These are phyloP conservation scores for Lodderomyces jiufengensis DNA, from an alignment of 1,139 yeast genomes.

Conservation along the genomic window DNA sequence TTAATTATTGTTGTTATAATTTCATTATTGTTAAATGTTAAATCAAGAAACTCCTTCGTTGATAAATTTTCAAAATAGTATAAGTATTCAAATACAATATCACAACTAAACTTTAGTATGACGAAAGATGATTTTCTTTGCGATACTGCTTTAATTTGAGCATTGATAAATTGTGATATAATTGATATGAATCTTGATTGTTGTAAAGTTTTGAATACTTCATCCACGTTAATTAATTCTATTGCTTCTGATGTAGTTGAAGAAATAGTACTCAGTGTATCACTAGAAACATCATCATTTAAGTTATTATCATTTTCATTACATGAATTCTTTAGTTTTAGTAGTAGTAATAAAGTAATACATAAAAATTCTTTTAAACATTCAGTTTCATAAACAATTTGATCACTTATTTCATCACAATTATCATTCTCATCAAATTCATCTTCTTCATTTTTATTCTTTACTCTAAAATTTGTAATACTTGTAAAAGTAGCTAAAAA, in stretches of 20 bases:
- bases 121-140: slow-evolving; percentile 27
- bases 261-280: slow-evolving; percentile 1
- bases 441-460: slow-evolving; percentile 1
- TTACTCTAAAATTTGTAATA: slow-evolving; percentile 14
- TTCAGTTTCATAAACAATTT: slow-evolving; percentile 20
- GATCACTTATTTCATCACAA: slow-evolving; percentile 3
- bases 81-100: slow-evolving; percentile 42
- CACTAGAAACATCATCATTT: slow-evolving; percentile 1
- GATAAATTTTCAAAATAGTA: slow-evolving; percentile 33
- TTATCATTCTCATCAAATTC: slow-evolving; percentile 7
- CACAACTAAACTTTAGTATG: slow-evolving; percentile 38
- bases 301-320: slow-evolving; percentile 15
- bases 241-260: slow-evolving; percentile 8
- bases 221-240: slow-evolving; percentile 16
- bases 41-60: slow-evolving; percentile 31
- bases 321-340: slow-evolving; percentile 31
- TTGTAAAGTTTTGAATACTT: slow-evolving; percentile 24
- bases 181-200: slow-evolving; percentile 49
- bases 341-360: slow-evolving; percentile 30
- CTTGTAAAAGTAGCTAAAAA: slow-evolving; percentile 30
- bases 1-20: slow-evolving; percentile 42
- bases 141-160: slow-evolving; percentile 24
- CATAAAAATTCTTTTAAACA: slow-evolving; percentile 36
- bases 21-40: slow-evolving; percentile 24
- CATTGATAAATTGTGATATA: slow-evolving; percentile 35